A percentile compares a stretch with the other conserved stretches of the same genome.
Conservation (phyloP, 371 early-diverging fungal species). For the Mortierella sp. region DNA sequence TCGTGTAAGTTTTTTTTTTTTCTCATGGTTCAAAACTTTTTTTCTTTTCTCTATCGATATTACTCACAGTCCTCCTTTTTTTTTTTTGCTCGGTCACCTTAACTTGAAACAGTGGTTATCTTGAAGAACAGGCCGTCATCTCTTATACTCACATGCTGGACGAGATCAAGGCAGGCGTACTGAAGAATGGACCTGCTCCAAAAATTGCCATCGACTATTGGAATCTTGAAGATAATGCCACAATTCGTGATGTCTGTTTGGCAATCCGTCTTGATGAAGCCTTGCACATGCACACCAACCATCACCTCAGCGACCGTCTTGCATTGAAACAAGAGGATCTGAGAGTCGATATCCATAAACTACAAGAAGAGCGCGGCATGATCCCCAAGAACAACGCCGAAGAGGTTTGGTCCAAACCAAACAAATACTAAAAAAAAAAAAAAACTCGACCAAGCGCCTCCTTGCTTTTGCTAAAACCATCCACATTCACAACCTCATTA, state of each 20-base stretch:
- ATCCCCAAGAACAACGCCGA: slow-evolving; percentile 40
- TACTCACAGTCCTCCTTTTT: no score
- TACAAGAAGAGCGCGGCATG: slow-evolving; percentile 47
- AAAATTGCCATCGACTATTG: slow-evolving; percentile 93
- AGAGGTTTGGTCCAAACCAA: slow-evolving; percentile 42
- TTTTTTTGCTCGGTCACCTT: not conserved
- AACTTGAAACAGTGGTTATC: slow-evolving; percentile 64
- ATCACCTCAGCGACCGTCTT: slow-evolving; percentile 81
- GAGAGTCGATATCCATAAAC: slow-evolving; percentile 36
- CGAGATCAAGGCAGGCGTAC: slow-evolving; percentile 87
- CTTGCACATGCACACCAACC: slow-evolving; percentile 96
- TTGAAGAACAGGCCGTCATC: slow-evolving; percentile 94
- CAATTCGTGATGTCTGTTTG: slow-evolving; percentile 91
- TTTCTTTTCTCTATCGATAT: not conserved
- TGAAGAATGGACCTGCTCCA: slow-evolving; percentile 79
- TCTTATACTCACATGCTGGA: slow-evolving; percentile 92
- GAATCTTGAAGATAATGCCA: slow-evolving; percentile 85
- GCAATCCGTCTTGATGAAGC: slow-evolving; percentile 98
- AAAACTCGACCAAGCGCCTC: no score
- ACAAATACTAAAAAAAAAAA: slow-evolving; percentile 51
- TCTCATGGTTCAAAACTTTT: no score
- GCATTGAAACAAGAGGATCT: slow-evolving; percentile 49
- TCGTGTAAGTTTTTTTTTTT: slow-evolving; percentile 60
- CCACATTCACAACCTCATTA: no score
- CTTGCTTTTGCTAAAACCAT: no score